Base-by-base conservation (phyloP, 2,329 filamentous ascomycete genomes). In the Cladophialophora exuberans region DNA sequence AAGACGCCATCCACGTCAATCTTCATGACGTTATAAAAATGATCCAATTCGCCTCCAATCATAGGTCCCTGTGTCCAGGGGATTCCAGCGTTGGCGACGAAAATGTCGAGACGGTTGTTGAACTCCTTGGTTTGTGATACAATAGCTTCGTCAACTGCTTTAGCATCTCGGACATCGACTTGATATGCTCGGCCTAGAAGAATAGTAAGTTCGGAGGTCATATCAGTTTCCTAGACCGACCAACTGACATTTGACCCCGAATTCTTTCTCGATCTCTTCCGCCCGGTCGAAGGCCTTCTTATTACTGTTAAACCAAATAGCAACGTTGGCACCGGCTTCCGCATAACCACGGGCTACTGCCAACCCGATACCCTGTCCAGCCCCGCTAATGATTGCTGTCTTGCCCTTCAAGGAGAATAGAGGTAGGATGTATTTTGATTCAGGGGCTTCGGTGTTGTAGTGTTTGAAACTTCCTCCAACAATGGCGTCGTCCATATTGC, bases 71-170 rank as follows among this genome's bases (percentile, higher is more conserved):
- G 78, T 2, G 81, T 85, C 87, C 87, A 92, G 0, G 85, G 80
- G 49, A 91, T 85, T 47, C 88, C 88, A 11, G 86, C 85, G 68
- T 94, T 93, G 63, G 89, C 88, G 39, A 92, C 83, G 65, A 93
- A 90, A 62, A 90, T 78, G 65, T 92, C 89, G 6, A 93, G 81
- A 4, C 87, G 83, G 56, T 85, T 85, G 66, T 87, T 85, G 73
- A 92, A 88, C 13, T 92, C 87, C 56, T 75, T 69, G 49, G 78
- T 73, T 42, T 72, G 72, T 20, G 68, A 61, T 49, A 75, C 70
- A 23, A 79, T 48, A 2, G 44, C 28, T 48, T 48, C 44, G 17
- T 48, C 44, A 15, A 48, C 17, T 2, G 44, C 9, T 4, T n/a
- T 23, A 4, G 44, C 28, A 6, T 35, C 28, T 38, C 44, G 17